These are phyloP conservation scores for Elongisporangium anandrum DNA, from an alignment of 352 stramenopile species.

Conservation along the genomic window DNA sequence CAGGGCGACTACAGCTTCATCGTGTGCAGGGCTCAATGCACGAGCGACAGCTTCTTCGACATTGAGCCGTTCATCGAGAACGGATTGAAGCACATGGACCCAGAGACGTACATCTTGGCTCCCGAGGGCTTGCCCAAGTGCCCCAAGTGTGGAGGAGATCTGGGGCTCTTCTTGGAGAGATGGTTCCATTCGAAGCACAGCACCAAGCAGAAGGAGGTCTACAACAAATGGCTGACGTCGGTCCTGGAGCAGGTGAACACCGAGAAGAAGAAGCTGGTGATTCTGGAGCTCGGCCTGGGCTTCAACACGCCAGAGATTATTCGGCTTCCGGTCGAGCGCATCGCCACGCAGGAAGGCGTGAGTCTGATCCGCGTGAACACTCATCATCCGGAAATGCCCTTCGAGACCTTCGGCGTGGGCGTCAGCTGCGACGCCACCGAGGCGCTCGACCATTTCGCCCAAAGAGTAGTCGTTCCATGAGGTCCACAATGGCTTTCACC, in stretches of 20 bases:
- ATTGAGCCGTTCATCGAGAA: constrained; percentile 48
- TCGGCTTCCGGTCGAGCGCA: constrained; percentile 45
- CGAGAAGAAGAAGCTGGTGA: constrained; percentile 51
- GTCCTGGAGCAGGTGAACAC: constrained; percentile 23
- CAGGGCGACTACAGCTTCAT: constrained; percentile 62
- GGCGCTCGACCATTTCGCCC: constrained; percentile 29
- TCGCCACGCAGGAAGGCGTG: constrained; percentile 36
- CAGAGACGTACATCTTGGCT: constrained; percentile 46
- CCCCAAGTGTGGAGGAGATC: constrained; percentile 34
- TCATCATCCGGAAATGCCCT: constrained; percentile 44
- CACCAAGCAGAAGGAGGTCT: constrained; percentile 14
- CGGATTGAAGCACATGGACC: constrained; percentile 41
- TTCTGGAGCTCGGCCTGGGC: constrained; percentile 64
- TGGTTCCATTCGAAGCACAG: constrained; percentile 1
- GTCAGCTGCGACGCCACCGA: constrained; percentile 38
- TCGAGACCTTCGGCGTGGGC: constrained; percentile 43
- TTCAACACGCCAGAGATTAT: constrained; percentile 71
- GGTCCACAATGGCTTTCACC: too few relatives aligned
- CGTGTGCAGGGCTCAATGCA: constrained; percentile 27
- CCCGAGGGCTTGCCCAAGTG: constrained; percentile 40
- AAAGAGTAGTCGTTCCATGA: too few relatives aligned
- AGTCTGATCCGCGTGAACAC: constrained; percentile 56
- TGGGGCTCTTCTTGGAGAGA: constrained; percentile 44
- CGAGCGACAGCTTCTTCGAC: constrained; percentile 41
- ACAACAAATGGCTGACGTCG: constrained; percentile 32